Base-by-base conservation (phyloP, 1,284 basidiomycete species). In the Amylostereum chailletii region DNA sequence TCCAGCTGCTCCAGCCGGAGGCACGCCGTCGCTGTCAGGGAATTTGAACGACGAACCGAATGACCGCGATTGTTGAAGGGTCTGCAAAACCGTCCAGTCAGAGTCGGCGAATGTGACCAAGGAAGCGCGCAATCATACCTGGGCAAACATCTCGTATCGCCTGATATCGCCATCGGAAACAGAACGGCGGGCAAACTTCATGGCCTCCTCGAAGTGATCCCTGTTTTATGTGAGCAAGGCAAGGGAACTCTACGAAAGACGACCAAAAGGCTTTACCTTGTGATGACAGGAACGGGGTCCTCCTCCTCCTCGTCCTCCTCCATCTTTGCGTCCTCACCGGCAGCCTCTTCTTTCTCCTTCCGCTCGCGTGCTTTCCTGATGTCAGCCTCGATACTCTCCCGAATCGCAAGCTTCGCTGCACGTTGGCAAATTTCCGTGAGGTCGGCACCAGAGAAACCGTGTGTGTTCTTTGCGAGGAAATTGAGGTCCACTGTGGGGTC, bases 391-490 rank as follows among this genome's bases (percentile, higher is more conserved):
- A 99, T 99, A 55, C 85, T 90, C 65, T 90, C 91, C 41, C 96
- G 83, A 64, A 99, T 96, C 1, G 93, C 93, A 45, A 98, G 76
- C 75, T 99, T 99, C 54, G 94, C 95, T 7, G 95, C 90, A 54
- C 96, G 85, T 70, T 99, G 94, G 65, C 95, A 99, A 62, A 99
- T 96, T 69, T 99, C 96, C 9, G 95, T 96, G 57, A 99, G 73
- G 81, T 99, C 96, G 52, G 96, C 96, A 84, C 96, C 96, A 62
- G 95, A 98, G 83, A 91, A 99, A 11, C 96, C 95, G 62, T 97
- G 92, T 7, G 95, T 97, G 68, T 78, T 84, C 81, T 90, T 97
- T 53, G 95, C 80, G 48, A 99, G 77, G 84, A 86, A 99, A 36
- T 46, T 49, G 44, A 99, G 81, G 65, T 97, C 85, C 53, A 99